phyloP scores from a whole-genome alignment of 208 protist species.

The Trypanosoma platydactyli region DNA sequence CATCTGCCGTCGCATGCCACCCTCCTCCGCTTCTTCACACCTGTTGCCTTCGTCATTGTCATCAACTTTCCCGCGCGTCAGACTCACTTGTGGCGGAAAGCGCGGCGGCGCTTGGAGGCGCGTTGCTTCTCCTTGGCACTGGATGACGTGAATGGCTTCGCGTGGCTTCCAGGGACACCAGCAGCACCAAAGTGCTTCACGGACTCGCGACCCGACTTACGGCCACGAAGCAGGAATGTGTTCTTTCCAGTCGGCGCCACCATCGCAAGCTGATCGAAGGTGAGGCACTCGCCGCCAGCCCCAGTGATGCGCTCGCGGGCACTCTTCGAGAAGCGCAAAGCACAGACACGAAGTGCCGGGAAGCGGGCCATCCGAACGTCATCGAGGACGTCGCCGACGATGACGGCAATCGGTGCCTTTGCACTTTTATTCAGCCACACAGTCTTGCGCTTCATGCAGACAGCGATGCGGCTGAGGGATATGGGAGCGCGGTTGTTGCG shows the following conservation, averaged over 20 bases:
- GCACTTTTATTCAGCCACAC: constrained; percentile 76
- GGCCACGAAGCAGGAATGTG: constrained; percentile 97
- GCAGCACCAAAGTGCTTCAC: constrained; percentile 99
- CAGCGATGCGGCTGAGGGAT: constrained; percentile 95
- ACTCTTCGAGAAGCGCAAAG: constrained; percentile 98
- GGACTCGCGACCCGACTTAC: constrained; percentile 94
- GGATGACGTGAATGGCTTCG: constrained; percentile 81
- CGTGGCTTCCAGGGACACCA: constrained; percentile 91
- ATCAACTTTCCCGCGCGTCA: not conserved
- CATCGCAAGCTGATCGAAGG: constrained; percentile 99
- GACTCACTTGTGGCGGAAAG: constrained; percentile 77
- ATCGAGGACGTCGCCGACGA: constrained; percentile 99
- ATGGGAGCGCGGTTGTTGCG: constrained; percentile 96
- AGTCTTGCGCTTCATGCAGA: constrained; percentile 92
- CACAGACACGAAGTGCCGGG: constrained; percentile 96
- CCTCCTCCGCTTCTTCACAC: not conserved
- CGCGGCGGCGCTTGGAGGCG: constrained; percentile 16
- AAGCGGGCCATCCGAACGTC: constrained; percentile 97
- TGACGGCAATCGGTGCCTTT: constrained; percentile 95
- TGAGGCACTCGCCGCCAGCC: constrained; percentile 98
- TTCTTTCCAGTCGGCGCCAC: constrained; percentile 96
- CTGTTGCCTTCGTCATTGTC: not conserved
- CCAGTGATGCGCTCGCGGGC: constrained; percentile 98
- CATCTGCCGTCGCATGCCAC: not conserved
- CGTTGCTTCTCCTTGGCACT: constrained; percentile 26